Evolutionary conservation across 192 early-diverging fungal genomes (phyloP), one percentile per base, ranked within the genome.

Genomic region (Phycomyces blakesleeanus): DNA sequence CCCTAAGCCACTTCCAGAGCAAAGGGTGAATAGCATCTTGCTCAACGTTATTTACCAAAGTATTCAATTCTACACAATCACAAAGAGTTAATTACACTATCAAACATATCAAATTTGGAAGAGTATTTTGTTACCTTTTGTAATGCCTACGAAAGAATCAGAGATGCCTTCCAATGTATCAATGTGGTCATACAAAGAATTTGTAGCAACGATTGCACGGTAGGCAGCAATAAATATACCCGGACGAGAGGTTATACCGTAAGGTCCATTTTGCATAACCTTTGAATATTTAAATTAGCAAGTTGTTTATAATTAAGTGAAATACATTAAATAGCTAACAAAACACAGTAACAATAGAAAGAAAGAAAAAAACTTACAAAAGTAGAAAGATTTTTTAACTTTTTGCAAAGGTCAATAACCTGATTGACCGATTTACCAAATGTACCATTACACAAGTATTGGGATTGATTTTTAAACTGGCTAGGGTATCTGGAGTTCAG

Each of bases 191-290:
- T 52, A 40, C 38, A 50, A 38, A 39, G 39, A 5, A 20, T 54
- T 41, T 20, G 59, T 12, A 15, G 25, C 55, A 11, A 59, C 16
- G 16, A 59, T 18, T 10, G 34, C 20, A 21, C 58, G 44, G 24
- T 67, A 67, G 18, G 50, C 40, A 9, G 50, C 11, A 22, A 41
- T 42, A 52, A 67, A 67, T 22, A 67, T 42, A 59, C 34, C 9
- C 26, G 41, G 22, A 12, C 57, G 56, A n/a, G 66, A 50, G 10
- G 57, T 52, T n/a, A 67, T 60, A 59, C 66, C 66, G 53, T 50
- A 60, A 40, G 66, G 66, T 25, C 66, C 66, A 50, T 52, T 29
- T 6, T 67, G 41, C 54, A 60, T 67, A 27, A 42, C 38, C 61
- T 63, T 37, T 52, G 16, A 47, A 61, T 16, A 61, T n/a, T 37